Base-by-base conservation (phyloP, 106 monocot genomes). In the Agapanthus africanus region DNA sequence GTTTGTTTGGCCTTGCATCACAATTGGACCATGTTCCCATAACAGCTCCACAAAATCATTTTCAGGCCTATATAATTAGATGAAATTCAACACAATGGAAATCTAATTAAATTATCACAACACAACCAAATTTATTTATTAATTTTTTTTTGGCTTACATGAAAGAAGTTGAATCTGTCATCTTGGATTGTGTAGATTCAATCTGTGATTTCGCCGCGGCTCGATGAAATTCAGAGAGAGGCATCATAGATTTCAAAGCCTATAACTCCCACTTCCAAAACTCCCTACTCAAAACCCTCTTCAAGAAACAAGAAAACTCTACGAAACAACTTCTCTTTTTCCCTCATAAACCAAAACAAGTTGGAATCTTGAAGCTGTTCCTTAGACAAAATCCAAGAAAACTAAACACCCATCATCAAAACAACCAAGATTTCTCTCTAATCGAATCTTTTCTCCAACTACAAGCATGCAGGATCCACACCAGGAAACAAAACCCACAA, bases 21-120 rank as follows among this genome's bases (percentile, higher is more conserved):
- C 78, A 63, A 84, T 74, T 36, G 78, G 88, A n/a, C 84, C 79
- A 66, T 84, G 81, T 65, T 84, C 84, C 88, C 81, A 88, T 44
- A 84, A 54, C 6, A 88, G 68, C 79, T 88, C 88, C 0, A 65
- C 76, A 28, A 88, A 76, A 0, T 88, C 84, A 56, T 76, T 25
- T 21, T 78, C 83, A 46, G 87, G 70, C 72, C 76, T 65, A 54
- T 18, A 42, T 40, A 40, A 18, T 32, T 30, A 22, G 37, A 14
- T 50, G 11, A 46, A n/a, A n/a, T n/a, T n/a, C n/a, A n/a, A n/a
- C n/a, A n/a, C n/a, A n/a, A n/a, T n/a, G n/a, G n/a, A n/a, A n/a
- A n/a, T n/a, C n/a, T n/a, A n/a, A n/a, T n/a, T n/a, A n/a, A 6
- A 41, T 41, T 5, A 41, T 41, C 40, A 31, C 22, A 66, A 66